Conservation (phyloP, 176 grass and related monocot species). For the Oryza meyeriana region DNA sequence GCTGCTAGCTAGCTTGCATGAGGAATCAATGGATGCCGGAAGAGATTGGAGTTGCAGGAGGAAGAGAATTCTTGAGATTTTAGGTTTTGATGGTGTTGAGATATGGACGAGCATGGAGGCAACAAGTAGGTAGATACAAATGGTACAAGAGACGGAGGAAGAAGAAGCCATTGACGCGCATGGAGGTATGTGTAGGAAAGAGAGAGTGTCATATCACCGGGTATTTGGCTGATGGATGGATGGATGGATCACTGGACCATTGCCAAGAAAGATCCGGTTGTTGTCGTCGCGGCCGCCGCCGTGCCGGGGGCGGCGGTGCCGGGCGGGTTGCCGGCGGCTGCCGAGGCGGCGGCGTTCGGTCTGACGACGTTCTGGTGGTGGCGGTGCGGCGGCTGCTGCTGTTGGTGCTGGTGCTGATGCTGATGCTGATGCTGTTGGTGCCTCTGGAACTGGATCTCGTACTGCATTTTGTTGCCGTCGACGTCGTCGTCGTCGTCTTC, state of each 20-base stretch:
- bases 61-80: slow-evolving; percentile 30
- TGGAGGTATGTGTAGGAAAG: background rate
- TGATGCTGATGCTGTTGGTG: slow-evolving; percentile 43
- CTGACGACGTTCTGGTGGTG: slow-evolving; percentile 46
- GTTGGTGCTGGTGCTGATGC: slow-evolving; percentile 23
- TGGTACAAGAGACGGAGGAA: slow-evolving; percentile 32
- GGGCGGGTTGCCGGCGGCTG: slow-evolving; percentile 28
- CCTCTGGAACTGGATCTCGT: slow-evolving; percentile 86
- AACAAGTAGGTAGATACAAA: slow-evolving; percentile 65
- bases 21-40: slow-evolving; percentile 5
- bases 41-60: slow-evolving; percentile 10
- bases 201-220: slow-evolving; percentile 32
- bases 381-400: slow-evolving; percentile 38
- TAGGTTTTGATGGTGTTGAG: slow-evolving; percentile 37
- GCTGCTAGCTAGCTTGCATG: slow-evolving; percentile 34
- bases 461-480: slow-evolving; percentile 73
- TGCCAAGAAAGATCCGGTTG: slow-evolving; percentile 83
- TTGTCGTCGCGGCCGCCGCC: slow-evolving; percentile 50
- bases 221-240: background rate
- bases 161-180: background rate
- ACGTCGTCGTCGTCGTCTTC: slow-evolving; percentile 60
- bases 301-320: slow-evolving; percentile 39
- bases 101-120: slow-evolving; percentile 26
- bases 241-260: slow-evolving; percentile 73
- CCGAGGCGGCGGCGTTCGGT: slow-evolving; percentile 31